phyloP scores from a whole-genome alignment of 129 eudicot species.

The Centrapalus pauciflorus region DNA sequence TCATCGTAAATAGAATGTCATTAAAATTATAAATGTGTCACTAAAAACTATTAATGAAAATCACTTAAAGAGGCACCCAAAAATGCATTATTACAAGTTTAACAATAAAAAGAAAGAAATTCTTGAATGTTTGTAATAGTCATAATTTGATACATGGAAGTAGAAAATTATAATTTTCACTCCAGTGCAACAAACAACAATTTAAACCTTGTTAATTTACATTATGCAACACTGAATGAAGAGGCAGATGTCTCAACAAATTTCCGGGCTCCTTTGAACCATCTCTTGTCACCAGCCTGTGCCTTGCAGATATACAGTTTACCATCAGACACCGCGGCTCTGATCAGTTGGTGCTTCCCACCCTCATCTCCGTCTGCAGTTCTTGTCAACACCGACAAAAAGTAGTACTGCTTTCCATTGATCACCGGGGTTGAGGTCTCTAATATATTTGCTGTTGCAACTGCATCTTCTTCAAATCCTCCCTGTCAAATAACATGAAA shows the following conservation, averaged over 20 bases:
- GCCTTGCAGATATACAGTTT: slow-evolving; percentile 81
- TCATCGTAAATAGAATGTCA: no score
- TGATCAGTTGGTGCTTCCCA: slow-evolving; percentile 75
- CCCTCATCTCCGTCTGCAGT: slow-evolving; percentile 92
- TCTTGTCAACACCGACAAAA: slow-evolving; percentile 66
- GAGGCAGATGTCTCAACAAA: slow-evolving; percentile 57
- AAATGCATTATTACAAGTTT: no score
- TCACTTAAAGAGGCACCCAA: no score
- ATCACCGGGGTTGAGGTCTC: slow-evolving; percentile 54
- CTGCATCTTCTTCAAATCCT: slow-evolving; percentile 70
- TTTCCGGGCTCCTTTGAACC: slow-evolving; percentile 80
- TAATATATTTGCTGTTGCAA: slow-evolving; percentile 81
- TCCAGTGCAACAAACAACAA: no score
- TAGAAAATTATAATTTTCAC: no score
- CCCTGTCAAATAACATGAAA: slow-evolving; percentile 44
- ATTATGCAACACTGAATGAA: slow-evolving; percentile 67
- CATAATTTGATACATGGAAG: no score
- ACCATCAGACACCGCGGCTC: slow-evolving; percentile 49
- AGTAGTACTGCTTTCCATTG: slow-evolving; percentile 58
- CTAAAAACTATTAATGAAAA: no score
- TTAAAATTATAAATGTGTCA: no score
- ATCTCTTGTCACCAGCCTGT: slow-evolving; percentile 83
- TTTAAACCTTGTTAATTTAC: no score
- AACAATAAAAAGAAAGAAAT: no score
- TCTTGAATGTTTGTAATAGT: no score